phyloP scores from a whole-genome alignment of 495 filamentous ascomycete species.

The Schizothecium vesticola region DNA sequence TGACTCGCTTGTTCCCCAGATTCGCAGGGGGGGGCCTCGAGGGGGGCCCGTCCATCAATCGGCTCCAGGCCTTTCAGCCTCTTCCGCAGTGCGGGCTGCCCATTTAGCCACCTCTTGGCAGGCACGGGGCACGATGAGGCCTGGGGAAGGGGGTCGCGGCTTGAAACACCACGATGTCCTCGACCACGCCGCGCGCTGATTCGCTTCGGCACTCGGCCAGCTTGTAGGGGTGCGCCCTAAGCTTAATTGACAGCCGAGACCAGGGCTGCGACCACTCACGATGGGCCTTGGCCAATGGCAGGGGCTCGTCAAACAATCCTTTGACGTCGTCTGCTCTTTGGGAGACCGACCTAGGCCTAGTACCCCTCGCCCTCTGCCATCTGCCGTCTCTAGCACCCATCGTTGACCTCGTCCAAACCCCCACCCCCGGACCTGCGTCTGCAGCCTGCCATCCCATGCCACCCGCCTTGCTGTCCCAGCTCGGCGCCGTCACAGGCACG shows the following conservation, averaged over 20 bases:
- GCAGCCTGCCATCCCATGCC: background rate
- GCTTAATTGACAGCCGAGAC: slow-evolving; percentile 14
- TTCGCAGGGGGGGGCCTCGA: background rate
- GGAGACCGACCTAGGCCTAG: background rate
- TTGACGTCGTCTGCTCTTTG: background rate
- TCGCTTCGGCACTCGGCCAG: slow-evolving; percentile 17
- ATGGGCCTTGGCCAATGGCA: background rate
- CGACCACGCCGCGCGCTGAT: slow-evolving; percentile 8
- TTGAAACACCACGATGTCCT: slow-evolving; percentile 12
- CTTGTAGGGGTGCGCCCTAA: slow-evolving; percentile 2
- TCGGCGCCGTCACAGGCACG: background rate
- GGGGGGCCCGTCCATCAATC: background rate
- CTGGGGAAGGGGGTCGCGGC: background rate
- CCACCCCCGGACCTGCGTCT: background rate
- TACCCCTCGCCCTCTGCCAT: background rate
- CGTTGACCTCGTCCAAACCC: background rate
- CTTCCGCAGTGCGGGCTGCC: slow-evolving; percentile 7
- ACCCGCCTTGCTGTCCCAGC: background rate
- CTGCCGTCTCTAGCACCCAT: background rate
- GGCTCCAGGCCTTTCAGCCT: slow-evolving; percentile 20
- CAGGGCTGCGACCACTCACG: background rate
- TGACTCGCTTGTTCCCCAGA: slow-evolving; percentile 8
- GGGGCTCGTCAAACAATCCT: background rate
- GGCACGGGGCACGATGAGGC: background rate
- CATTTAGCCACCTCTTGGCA: slow-evolving; percentile 15